Percentiles rank a stretch among this genome's conserved stretches.
phyloP scores from a whole-genome alignment of 2,329 filamentous ascomycete genomes.

The Calcarisporium arbuscula region DNA sequence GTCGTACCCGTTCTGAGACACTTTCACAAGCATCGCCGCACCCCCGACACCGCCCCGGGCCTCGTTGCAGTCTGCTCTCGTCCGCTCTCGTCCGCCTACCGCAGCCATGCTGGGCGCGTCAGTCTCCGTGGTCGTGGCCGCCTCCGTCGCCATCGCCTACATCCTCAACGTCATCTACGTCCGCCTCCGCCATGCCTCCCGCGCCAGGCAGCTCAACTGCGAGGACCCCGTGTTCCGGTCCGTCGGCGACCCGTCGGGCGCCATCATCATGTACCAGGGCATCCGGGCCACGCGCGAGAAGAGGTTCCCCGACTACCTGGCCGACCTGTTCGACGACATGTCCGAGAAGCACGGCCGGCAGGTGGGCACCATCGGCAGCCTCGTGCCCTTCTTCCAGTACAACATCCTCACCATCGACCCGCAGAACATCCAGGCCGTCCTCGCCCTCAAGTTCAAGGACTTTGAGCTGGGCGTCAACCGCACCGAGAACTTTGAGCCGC shows the following conservation, averaged over 20 bases:
- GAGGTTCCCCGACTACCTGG: slow-evolving; percentile 10
- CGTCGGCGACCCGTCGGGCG: slow-evolving; percentile 11
- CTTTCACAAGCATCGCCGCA: too few relatives aligned
- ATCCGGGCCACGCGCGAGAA: slow-evolving; percentile 11
- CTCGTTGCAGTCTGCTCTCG: too few relatives aligned
- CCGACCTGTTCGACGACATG: slow-evolving; percentile 3
- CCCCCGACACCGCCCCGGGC: too few relatives aligned
- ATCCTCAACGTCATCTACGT: slow-evolving; percentile 8
- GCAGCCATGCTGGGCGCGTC: too few relatives aligned
- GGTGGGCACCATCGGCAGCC: slow-evolving; percentile 13
- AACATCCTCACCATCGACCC: slow-evolving; percentile 17
- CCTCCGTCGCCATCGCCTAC: slow-evolving; percentile 7
- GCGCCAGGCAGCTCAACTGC: slow-evolving; percentile 14
- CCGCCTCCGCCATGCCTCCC: slow-evolving; percentile 5
- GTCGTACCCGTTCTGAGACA: too few relatives aligned
- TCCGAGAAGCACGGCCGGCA: slow-evolving; percentile 9
- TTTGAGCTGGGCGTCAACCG: slow-evolving; percentile 17
- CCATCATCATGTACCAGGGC: slow-evolving; percentile 8
- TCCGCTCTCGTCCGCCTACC: too few relatives aligned
- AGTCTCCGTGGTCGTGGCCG: slow-evolving; percentile 2
- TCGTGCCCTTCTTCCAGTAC: slow-evolving; percentile 13
- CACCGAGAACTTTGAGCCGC: slow-evolving; percentile 21
- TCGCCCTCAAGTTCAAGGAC: slow-evolving; percentile 19
- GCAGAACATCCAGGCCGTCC: slow-evolving; percentile 21
- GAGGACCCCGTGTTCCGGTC: slow-evolving; percentile 6